phyloP scores from a whole-genome alignment of 495 filamentous ascomycete species.

The Neurospora sp. region DNA sequence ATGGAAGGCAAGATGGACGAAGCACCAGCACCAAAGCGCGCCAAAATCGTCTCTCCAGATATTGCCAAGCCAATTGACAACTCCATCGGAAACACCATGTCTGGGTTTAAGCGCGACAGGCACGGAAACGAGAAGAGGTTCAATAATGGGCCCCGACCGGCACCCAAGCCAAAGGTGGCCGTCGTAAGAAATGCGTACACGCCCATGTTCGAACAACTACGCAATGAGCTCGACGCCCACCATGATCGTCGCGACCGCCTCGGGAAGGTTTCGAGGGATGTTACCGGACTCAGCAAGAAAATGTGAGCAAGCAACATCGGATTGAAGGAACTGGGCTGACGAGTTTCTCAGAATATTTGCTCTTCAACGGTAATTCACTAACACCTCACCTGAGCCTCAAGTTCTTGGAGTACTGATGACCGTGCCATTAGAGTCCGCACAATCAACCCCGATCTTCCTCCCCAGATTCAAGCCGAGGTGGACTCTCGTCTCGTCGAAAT shows the following conservation, averaged over 20 bases:
- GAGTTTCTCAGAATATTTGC: constrained; percentile 66
- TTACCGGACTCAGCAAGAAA: constrained; percentile 93
- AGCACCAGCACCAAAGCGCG: neutral
- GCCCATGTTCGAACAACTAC: constrained; percentile 76
- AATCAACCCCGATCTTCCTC: constrained; percentile 52
- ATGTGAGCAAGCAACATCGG: constrained; percentile 49
- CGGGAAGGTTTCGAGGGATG: constrained; percentile 80
- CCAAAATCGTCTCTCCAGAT: neutral
- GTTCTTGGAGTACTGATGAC: constrained; percentile 3
- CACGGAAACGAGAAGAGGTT: constrained; percentile 42
- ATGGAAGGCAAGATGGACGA: neutral
- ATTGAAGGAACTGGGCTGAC: constrained; percentile 7
- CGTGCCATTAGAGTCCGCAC: constrained; percentile 42
- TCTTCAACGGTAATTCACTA: constrained; percentile 60
- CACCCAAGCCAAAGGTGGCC: constrained; percentile 11
- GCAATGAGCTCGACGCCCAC: constrained; percentile 83
- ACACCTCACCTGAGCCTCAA: neutral
- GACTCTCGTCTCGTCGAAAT: constrained; percentile 57
- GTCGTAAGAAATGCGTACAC: constrained; percentile 42
- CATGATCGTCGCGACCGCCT: constrained; percentile 85
- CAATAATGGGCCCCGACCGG: constrained; percentile 19
- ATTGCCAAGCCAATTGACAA: neutral
- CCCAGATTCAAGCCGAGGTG: constrained; percentile 53
- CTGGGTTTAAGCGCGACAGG: constrained; percentile 48
- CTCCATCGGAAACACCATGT: constrained; percentile 20